Percentiles rank a stretch among this genome's conserved stretches.
Conservation (phyloP, 192 early-diverging fungal genomes). For the Backusella australiensis region DNA sequence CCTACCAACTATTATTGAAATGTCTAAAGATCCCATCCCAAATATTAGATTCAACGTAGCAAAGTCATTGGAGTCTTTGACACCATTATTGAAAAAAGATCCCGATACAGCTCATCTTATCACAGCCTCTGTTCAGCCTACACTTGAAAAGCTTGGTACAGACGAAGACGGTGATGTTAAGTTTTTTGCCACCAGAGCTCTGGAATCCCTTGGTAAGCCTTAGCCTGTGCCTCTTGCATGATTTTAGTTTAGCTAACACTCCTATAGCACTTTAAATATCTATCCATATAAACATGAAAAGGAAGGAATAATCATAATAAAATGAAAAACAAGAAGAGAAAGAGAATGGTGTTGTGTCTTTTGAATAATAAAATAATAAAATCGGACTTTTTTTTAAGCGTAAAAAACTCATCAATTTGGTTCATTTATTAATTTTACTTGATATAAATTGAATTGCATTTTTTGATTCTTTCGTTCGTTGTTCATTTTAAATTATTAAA, state of each 20-base stretch:
- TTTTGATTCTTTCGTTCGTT: neutral
- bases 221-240: neutral
- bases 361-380: neutral
- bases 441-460: neutral
- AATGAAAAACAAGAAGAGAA: neutral
- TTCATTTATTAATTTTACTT: neutral
- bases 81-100: slow-evolving; percentile 70
- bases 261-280: neutral
- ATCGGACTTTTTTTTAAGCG: slow-evolving; percentile 1
- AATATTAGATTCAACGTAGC: slow-evolving; percentile 99
- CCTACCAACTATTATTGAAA: slow-evolving; percentile 80
- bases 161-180: slow-evolving; percentile 94
- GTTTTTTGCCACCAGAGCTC: slow-evolving; percentile 84
- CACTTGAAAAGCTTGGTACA: slow-evolving; percentile 78
- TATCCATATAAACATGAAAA: slow-evolving; percentile 1
- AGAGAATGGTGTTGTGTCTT: neutral
- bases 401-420: neutral
- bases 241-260: neutral
- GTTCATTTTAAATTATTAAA: neutral
- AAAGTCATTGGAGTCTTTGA: slow-evolving; percentile 87
- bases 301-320: neutral
- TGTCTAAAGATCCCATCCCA: slow-evolving; percentile 93
- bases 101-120: slow-evolving; percentile 60
- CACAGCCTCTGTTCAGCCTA: slow-evolving; percentile 72
- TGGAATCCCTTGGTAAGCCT: slow-evolving; percentile 41